Conservation (phyloP, 2,329 filamentous ascomycete genomes). For the Ambrosiella xylebori region DNA sequence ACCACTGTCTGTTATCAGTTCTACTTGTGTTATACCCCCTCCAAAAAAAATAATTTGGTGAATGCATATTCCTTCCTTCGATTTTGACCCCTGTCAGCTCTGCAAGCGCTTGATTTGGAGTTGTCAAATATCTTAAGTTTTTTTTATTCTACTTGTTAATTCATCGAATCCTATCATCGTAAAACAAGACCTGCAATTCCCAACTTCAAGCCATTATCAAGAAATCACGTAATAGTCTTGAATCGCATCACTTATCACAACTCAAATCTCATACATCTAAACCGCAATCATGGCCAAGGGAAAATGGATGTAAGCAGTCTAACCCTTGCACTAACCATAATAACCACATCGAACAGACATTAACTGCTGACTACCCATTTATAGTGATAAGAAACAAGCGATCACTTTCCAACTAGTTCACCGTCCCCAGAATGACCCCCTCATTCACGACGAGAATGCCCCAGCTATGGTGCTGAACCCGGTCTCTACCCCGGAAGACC, state of each 20-base stretch:
- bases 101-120: background rate
- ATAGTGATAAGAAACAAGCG: conserved; percentile 73
- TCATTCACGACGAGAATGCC: conserved; percentile 80
- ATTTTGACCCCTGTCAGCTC: background rate
- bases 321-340: background rate
- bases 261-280: background rate
- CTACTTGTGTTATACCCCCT: conserved; percentile 10
- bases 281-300: conserved; percentile 50
- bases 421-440: conserved; percentile 89
- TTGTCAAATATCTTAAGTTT: background rate
- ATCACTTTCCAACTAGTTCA: conserved; percentile 90
- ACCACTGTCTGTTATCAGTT: conserved; percentile 1
- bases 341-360: background rate
- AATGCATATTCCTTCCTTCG: background rate
- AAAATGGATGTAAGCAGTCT: conserved; percentile 43
- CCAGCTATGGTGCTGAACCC: conserved; percentile 82
- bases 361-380: conserved; percentile 16
- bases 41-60: conserved; percentile 4
- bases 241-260: background rate
- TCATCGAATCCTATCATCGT: conserved; percentile 1
- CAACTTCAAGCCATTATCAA: background rate
- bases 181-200: background rate
- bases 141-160: background rate
- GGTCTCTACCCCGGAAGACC: conserved; percentile 24
- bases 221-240: background rate